Percentiles rank a stretch among this genome's conserved stretches.
Conservation (phyloP, 129 eudicot genomes). For the Daucus carota region DNA sequence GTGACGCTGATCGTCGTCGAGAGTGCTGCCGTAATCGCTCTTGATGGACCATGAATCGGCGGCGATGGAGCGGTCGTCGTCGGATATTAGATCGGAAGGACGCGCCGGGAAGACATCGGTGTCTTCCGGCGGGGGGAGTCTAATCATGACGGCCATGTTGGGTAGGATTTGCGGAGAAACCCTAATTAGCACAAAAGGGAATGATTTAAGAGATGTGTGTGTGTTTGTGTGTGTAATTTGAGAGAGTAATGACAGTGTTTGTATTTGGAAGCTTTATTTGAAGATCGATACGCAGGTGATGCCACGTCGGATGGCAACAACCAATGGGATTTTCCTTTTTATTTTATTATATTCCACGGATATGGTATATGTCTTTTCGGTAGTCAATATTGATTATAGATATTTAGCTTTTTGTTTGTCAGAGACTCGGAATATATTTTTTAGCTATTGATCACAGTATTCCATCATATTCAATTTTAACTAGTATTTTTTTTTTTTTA, state of each 20-base stretch:
- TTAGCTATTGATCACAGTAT: no score
- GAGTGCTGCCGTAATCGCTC: constrained; percentile 95
- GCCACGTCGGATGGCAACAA: not conserved
- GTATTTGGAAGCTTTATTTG: not conserved
- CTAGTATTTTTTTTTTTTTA: no score
- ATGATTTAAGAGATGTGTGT: not conserved
- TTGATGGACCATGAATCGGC: constrained; percentile 98
- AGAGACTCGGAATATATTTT: no score
- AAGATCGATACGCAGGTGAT: not conserved
- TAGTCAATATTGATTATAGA: no score
- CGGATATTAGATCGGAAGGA: constrained; percentile 81
- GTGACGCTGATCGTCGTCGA: constrained; percentile 95
- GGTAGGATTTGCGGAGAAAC: constrained; percentile 16
- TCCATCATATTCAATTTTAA: no score
- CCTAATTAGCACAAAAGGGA: constrained; percentile 23
- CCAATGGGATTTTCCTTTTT: not conserved
- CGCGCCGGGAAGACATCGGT: constrained; percentile 45
- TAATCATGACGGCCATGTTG: constrained; percentile 62
- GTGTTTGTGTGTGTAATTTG: not conserved
- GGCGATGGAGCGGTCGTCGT: constrained; percentile 87
- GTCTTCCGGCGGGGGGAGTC: constrained; percentile 65
- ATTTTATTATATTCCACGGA: no score
- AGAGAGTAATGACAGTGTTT: not conserved
- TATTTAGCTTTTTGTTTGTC: no score
- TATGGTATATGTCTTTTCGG: no score